Percentiles rank a stretch among this genome's conserved stretches.
Evolutionary conservation across 2,329 filamentous ascomycete genomes (phyloP).

Genomic region (Parastagonospora nodorum): DNA sequence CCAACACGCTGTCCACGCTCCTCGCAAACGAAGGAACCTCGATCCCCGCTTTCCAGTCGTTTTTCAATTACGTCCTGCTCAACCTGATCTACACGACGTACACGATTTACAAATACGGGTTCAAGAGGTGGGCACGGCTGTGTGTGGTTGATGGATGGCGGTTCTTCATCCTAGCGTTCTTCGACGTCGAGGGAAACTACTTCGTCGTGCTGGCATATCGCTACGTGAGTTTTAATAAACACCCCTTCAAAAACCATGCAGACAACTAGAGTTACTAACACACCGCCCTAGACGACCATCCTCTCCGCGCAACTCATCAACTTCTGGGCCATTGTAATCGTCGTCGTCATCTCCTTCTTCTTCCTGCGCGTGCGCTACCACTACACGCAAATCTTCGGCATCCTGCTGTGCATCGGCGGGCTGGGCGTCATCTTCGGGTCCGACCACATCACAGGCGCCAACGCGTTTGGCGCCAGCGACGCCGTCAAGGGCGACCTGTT

Average conservation of each 20-base stretch:
- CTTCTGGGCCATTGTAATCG: constrained; percentile 97
- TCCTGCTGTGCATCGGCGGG: constrained; percentile 87
- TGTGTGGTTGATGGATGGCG: constrained; percentile 81
- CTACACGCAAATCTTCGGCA: constrained; percentile 80
- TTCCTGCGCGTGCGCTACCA: constrained; percentile 90
- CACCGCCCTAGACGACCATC: constrained; percentile 72
- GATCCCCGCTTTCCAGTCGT: constrained; percentile 92
- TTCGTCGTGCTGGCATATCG: constrained; percentile 95
- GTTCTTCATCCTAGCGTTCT: constrained; percentile 86
- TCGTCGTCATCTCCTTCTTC: constrained; percentile 81
- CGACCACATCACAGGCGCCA: constrained; percentile 80
- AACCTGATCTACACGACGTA: constrained; percentile 79
- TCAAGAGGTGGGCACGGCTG: constrained; percentile 69
- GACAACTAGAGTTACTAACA: neutral
- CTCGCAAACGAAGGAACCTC: constrained; percentile 71
- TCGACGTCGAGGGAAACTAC: constrained; percentile 97
- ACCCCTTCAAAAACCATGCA: neutral
- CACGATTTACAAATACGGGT: constrained; percentile 79
- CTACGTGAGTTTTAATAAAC: constrained; percentile 40
- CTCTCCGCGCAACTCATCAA: constrained; percentile 94
- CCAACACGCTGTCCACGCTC: constrained; percentile 86
- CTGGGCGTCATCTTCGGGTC: constrained; percentile 85
- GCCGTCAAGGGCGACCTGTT: constrained; percentile 92
- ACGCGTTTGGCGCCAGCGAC: constrained; percentile 70
- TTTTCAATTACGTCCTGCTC: constrained; percentile 92